These are phyloP conservation scores for Tetradesmus lagerheimii DNA, from an alignment of 139 green algal genomes.

Conservation along the genomic window DNA sequence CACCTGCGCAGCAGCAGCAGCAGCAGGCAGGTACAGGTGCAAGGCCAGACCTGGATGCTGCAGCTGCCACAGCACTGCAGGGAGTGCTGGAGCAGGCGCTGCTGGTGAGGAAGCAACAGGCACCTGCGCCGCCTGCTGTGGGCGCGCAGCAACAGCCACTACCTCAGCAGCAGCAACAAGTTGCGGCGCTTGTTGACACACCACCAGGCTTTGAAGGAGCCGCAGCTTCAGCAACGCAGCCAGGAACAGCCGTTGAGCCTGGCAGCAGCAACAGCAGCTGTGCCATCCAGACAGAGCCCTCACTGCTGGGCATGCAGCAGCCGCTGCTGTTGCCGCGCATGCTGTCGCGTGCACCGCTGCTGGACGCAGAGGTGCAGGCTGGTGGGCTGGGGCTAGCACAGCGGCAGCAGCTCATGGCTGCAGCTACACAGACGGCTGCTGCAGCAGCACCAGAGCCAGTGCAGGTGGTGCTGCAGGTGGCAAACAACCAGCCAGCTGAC, in stretches of 20 bases:
- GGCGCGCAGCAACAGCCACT: neutral
- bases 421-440: neutral
- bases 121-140: neutral
- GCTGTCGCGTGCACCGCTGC: constrained; percentile 7
- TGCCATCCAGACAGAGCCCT: neutral
- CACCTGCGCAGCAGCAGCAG: neutral
- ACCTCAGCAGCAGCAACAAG: neutral
- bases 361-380: constrained; percentile 24
- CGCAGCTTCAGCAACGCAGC: neutral
- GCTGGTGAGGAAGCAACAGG: neutral
- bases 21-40: neutral
- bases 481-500: neutral
- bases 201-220: neutral
- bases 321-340: constrained; percentile 23
- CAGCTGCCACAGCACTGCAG: constrained; percentile 13
- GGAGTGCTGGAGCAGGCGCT: neutral
- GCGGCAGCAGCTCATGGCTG: neutral
- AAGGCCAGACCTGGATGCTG: constrained; percentile 25
- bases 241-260: neutral
- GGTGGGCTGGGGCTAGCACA: neutral
- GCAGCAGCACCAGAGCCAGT: neutral
- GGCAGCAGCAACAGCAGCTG: neutral
- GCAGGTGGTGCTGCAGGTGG: neutral
- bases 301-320: neutral
- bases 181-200: neutral